These are phyloP conservation scores for Jaltomata sinuosa DNA, from an alignment of 257 asterid species.

Conservation along the genomic window DNA sequence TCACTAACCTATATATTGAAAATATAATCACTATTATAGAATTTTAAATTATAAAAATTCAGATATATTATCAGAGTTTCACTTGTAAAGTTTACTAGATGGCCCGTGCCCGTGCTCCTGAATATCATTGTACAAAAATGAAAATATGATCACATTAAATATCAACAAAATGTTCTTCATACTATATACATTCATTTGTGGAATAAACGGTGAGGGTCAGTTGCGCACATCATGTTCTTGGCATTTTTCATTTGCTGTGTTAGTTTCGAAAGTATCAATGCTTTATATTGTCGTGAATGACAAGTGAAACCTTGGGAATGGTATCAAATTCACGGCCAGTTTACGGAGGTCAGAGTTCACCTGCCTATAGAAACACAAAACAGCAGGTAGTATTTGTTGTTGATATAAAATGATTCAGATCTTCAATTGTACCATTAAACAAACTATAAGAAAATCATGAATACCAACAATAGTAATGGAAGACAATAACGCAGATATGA, in stretches of 20 bases:
- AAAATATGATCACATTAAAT: no score
- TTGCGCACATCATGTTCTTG: not conserved
- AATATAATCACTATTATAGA: no score
- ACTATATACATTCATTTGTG: no score
- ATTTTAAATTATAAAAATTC: no score
- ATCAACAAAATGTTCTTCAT: no score
- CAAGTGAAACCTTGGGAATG: not conserved
- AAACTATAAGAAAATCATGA: not conserved
- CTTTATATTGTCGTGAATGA: not conserved
- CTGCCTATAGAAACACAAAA: not conserved
- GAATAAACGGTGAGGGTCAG: not conserved
- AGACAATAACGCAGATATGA: not conserved
- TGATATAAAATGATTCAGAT: not conserved
- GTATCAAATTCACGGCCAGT: not conserved
- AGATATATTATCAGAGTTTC: no score
- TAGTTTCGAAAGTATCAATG: not conserved
- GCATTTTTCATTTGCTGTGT: not conserved
- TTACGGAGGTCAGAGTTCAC: not conserved
- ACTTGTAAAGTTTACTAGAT: no score
- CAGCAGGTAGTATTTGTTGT: not conserved
- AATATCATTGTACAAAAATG: no score
- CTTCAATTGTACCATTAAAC: not conserved
- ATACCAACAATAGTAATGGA: not conserved
- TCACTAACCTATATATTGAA: no score
- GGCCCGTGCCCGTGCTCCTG: no score